Evolutionary conservation across 257 asterid species (phyloP).

Genomic region (Misopates orontium): DNA sequence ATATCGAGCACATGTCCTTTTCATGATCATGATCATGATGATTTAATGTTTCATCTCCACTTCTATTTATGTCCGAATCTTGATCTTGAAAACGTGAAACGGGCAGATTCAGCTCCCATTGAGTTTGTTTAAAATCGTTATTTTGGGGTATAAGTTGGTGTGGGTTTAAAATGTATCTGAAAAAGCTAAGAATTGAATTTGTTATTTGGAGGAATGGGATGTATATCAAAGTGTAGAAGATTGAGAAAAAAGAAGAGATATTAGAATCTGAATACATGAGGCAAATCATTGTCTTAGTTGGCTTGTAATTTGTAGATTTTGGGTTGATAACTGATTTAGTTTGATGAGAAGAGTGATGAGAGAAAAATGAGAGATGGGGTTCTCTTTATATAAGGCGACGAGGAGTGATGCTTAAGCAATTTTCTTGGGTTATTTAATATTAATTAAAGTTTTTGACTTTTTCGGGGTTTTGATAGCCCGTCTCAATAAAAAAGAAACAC

Average conservation of each 20-base stretch:
- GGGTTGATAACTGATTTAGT: not conserved
- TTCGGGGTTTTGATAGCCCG: not conserved
- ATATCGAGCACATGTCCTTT: conserved; percentile 51
- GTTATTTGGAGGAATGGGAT: conserved; percentile 37
- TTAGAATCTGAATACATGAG: conserved; percentile 38
- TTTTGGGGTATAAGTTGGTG: conserved; percentile 22
- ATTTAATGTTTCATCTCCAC: too few relatives aligned
- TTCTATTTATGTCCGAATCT: conserved; percentile 3
- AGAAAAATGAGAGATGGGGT: conserved; percentile 1
- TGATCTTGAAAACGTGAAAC: conserved; percentile 25
- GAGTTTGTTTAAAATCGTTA: conserved; percentile 15
- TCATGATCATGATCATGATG: conserved; percentile 1
- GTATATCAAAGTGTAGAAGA: conserved; percentile 37
- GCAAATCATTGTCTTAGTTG: conserved; percentile 32
- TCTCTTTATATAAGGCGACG: conserved; percentile 22
- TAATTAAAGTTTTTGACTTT: conserved; percentile 4
- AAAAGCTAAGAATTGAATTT: conserved; percentile 16
- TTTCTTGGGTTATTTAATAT: conserved; percentile 13
- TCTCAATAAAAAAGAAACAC: too few relatives aligned
- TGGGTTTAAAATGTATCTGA: conserved; percentile 30
- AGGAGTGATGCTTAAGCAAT: conserved; percentile 22
- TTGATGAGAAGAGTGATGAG: conserved; percentile 7
- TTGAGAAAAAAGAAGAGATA: conserved; percentile 29
- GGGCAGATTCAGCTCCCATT: conserved; percentile 31
- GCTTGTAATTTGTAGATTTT: not conserved